Evolutionary conservation across 768 basidiomycete genomes (phyloP).

Genomic region (Phallus indusiatus): DNA sequence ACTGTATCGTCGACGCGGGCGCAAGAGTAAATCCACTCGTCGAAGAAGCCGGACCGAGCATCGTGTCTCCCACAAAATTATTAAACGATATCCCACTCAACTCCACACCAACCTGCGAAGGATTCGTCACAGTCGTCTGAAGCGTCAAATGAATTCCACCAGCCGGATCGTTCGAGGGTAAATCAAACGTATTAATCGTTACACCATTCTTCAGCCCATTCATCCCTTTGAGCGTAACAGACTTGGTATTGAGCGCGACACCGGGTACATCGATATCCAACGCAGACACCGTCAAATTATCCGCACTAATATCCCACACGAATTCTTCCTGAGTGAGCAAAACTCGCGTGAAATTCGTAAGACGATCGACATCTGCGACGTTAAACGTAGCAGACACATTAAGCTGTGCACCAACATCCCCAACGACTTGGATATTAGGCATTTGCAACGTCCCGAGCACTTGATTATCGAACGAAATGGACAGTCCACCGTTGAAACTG

Average conservation of each 20-base stretch:
- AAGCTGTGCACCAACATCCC: slow-evolving; percentile 56
- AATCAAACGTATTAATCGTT: slow-evolving; percentile 54
- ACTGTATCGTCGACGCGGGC: slow-evolving; percentile 37
- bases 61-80: slow-evolving; percentile 39
- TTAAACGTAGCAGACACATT: slow-evolving; percentile 45
- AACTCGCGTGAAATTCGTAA: slow-evolving; percentile 59
- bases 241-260: slow-evolving; percentile 45
- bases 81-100: slow-evolving; percentile 54
- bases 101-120: slow-evolving; percentile 66
- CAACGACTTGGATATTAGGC: slow-evolving; percentile 45
- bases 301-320: slow-evolving; percentile 57
- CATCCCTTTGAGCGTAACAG: slow-evolving; percentile 58
- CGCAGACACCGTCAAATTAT: slow-evolving; percentile 53
- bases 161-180: slow-evolving; percentile 59
- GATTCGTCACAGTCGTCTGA: slow-evolving; percentile 50
- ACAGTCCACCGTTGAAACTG: slow-evolving; percentile 51
- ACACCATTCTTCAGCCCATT: slow-evolving; percentile 58
- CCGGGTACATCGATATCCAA: slow-evolving; percentile 52
- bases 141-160: slow-evolving; percentile 65
- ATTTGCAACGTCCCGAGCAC: slow-evolving; percentile 52
- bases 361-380: slow-evolving; percentile 44
- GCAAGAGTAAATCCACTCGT: slow-evolving; percentile 41
- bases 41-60: slow-evolving; percentile 52
- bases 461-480: slow-evolving; percentile 49
- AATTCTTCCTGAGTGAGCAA: slow-evolving; percentile 58